These are phyloP conservation scores for Cladosporium sphaerospermum DNA, from an alignment of 2,329 filamentous ascomycete genomes.

Conservation along the genomic window DNA sequence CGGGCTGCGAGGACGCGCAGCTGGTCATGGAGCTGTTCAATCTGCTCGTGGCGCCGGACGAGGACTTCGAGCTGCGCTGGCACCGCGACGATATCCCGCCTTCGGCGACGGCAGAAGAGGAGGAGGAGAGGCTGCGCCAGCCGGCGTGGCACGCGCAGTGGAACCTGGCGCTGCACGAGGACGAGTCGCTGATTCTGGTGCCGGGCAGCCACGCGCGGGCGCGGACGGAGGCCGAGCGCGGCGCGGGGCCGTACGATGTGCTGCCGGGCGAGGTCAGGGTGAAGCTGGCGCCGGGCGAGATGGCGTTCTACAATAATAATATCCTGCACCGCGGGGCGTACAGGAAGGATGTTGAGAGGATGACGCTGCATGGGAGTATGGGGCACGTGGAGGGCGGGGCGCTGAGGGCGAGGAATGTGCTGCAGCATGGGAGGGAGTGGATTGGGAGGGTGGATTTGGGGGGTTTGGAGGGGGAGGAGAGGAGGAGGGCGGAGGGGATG, in stretches of 20 bases:
- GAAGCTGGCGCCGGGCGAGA: slow-evolving; percentile 64
- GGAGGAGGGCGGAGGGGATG: slow-evolving; percentile 12
- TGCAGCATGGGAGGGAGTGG: slow-evolving; percentile 15
- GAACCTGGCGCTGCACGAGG: slow-evolving; percentile 75
- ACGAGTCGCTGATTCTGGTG: slow-evolving; percentile 68
- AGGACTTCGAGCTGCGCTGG: slow-evolving; percentile 71
- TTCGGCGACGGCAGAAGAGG: slow-evolving; percentile 57
- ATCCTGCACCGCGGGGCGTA: slow-evolving; percentile 72
- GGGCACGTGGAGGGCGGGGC: slow-evolving; percentile 13
- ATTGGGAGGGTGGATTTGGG: slow-evolving; percentile 13
- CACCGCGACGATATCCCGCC: slow-evolving; percentile 74
- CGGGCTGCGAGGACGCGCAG: slow-evolving; percentile 44
- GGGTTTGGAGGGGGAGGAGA: slow-evolving; percentile 5
- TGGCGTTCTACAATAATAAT: slow-evolving; percentile 86
- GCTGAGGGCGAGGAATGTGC: slow-evolving; percentile 14
- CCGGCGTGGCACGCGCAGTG: slow-evolving; percentile 75
- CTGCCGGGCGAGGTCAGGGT: slow-evolving; percentile 63
- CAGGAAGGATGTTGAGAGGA: slow-evolving; percentile 49
- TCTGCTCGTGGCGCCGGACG: slow-evolving; percentile 67
- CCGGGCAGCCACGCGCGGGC: slow-evolving; percentile 69
- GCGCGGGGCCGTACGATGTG: slow-evolving; percentile 58
- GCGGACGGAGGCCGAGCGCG: slow-evolving; percentile 62
- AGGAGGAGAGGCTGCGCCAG: slow-evolving; percentile 53
- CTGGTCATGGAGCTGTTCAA: slow-evolving; percentile 87
- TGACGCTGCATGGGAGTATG: slow-evolving; percentile 15